Conservation (phyloP, 148 eudicot species). For the Dysphania ambrosioides region DNA sequence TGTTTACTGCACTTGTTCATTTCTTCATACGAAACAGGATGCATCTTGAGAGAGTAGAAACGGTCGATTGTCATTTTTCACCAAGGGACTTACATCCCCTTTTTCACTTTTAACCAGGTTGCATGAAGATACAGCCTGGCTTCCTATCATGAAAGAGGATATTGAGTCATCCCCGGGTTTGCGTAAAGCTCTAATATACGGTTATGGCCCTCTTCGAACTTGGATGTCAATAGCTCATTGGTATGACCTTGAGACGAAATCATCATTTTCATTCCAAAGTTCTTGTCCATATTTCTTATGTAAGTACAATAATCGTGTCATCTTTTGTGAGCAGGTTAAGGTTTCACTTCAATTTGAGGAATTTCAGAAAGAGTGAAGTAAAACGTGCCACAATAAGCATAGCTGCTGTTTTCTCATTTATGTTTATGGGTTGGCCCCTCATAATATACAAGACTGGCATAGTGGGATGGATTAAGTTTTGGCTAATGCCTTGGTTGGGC, state of each 20-base stretch:
- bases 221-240: constrained; percentile 95
- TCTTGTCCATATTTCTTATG: neutral
- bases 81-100: constrained; percentile 4
- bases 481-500: constrained; percentile 99
- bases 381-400: constrained; percentile 83
- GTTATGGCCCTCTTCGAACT: constrained; percentile 83
- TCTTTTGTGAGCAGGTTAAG: constrained; percentile 46
- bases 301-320: neutral
- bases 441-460: constrained; percentile 68
- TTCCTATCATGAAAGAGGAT: constrained; percentile 56
- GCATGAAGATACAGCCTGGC: constrained; percentile 91
- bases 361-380: constrained; percentile 73
- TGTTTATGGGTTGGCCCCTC: constrained; percentile 87
- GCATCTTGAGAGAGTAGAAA: constrained; percentile 3
- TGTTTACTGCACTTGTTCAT: too few species aligned
- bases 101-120: constrained; percentile 44
- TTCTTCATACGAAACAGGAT: neutral
- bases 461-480: constrained; percentile 89
- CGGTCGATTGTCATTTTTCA: constrained; percentile 15
- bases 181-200: constrained; percentile 69
- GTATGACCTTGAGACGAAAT: constrained; percentile 46
- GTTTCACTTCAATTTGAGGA: constrained; percentile 69
- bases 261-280: neutral
- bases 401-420: constrained; percentile 77
- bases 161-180: constrained; percentile 48